phyloP scores from a whole-genome alignment of 2,329 filamentous ascomycete genomes.

The Sporothrix luriei region DNA sequence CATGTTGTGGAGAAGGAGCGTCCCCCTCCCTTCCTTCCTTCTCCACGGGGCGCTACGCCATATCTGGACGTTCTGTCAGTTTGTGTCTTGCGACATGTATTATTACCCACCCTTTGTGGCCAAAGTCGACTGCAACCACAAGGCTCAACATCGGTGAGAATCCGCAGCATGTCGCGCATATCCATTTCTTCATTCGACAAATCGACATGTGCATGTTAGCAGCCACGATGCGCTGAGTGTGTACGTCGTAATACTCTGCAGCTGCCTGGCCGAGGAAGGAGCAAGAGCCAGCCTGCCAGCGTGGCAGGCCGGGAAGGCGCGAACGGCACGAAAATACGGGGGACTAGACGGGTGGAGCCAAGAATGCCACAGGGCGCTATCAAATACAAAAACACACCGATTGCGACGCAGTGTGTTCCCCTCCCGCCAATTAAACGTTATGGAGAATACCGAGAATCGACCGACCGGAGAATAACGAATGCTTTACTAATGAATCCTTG shows the following conservation, averaged over 20 bases:
- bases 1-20: constrained; percentile 28
- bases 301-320: background rate
- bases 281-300: too few species aligned
- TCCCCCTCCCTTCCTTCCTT: too few species aligned
- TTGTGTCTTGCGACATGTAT: background rate
- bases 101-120: background rate
- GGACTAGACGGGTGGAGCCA: constrained; percentile 7
- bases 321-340: background rate
- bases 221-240: background rate
- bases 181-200: background rate
- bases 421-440: background rate
- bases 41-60: constrained; percentile 32
- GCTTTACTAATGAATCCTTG: background rate
- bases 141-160: background rate
- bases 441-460: constrained; percentile 20
- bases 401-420: background rate
- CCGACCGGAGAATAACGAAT: background rate
- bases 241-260: too few species aligned
- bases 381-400: too few species aligned
- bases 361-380: background rate
- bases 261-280: background rate
- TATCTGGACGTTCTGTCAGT: constrained; percentile 10
- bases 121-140: constrained; percentile 15
- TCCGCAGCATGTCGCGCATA: too few species aligned
- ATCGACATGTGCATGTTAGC: background rate